Base-by-base conservation (phyloP, 495 filamentous ascomycete genomes). In the Amniculicola lignicola region DNA sequence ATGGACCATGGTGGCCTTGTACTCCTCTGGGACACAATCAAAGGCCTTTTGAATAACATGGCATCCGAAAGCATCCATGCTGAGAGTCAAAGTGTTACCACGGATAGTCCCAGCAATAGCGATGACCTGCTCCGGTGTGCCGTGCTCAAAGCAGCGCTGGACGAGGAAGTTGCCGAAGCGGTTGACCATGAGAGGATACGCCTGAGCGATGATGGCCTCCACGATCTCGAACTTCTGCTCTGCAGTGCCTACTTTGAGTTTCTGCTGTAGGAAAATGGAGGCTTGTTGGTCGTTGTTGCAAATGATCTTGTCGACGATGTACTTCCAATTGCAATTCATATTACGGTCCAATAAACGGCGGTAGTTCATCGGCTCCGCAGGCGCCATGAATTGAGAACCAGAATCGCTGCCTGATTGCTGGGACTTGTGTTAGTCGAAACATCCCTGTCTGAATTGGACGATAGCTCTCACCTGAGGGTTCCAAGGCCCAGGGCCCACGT, bases 211-310 rank as follows among this genome's bases (percentile, higher is more conserved):
- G 70, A 98, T 98, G 16, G 91, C 88, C 64, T 97, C 88, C 39
- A 98, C 88, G 47, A 98, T 96, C 47, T 95, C 90, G 64, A 87
- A 94, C 68, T 96, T 97, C 72, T 97, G 94, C 66, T 97, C 92
- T 0, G 84, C 78, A 10, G 93, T 96, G 48, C 89, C 90, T 51
- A 96, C 88, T 74, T 98, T 98, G 54, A 98, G 87, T 75, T 98
- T 98, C 71, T 98, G 94, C 69, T 98, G 93, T 22, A 98, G 74
- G 71, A 98, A 97, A 59, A 98, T 97, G 0, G 94, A 97, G 14
- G 93, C 94, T 71, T 98, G 93, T 67, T 98, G 93, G 64, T 98
- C 93, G 67, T 97, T 97, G 73, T 89, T 95, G 83, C 90, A 95
- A 46, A 97, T 90, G 67, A 98, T 98, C 76, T 97, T 98, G 72